Percentiles rank a stretch among this genome's conserved stretches.
phyloP scores from a whole-genome alignment of 1,139 yeast species.

The Pichia terricola region DNA sequence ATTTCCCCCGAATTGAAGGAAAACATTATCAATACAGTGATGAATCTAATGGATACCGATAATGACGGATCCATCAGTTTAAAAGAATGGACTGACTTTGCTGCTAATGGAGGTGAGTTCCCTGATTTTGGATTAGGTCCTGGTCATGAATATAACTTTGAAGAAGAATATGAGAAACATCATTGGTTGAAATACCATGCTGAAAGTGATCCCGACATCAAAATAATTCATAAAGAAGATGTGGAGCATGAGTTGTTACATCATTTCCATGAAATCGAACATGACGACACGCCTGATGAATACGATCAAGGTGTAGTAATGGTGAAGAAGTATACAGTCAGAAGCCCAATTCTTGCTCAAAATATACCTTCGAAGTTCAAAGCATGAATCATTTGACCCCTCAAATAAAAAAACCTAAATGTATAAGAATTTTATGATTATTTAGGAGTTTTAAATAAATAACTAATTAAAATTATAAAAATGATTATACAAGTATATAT shows the following conservation, averaged over 20 bases:
- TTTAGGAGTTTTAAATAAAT: too few relatives aligned
- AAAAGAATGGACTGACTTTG: slow-evolving; percentile 67
- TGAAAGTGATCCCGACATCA: slow-evolving; percentile 73
- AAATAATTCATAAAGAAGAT: slow-evolving; percentile 76
- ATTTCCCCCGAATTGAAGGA: slow-evolving; percentile 46
- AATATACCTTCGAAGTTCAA: slow-evolving; percentile 25
- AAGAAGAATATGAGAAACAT: slow-evolving; percentile 85
- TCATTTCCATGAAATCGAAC: slow-evolving; percentile 83
- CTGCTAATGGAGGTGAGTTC: slow-evolving; percentile 54
- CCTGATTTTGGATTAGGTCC: slow-evolving; percentile 94
- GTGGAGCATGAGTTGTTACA: slow-evolving; percentile 82
- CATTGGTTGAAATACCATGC: slow-evolving; percentile 88
- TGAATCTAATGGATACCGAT: slow-evolving; percentile 53
- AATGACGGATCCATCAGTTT: slow-evolving; percentile 54
- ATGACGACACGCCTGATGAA: slow-evolving; percentile 29
- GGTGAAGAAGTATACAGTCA: slow-evolving; percentile 12
- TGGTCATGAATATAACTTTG: slow-evolving; percentile 96
- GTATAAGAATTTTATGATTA: too few relatives aligned
- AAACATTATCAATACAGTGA: slow-evolving; percentile 46
- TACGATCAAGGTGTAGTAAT: slow-evolving; percentile 18
- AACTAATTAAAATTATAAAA: too few relatives aligned
- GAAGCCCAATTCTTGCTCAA: slow-evolving; percentile 28
- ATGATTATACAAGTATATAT: too few relatives aligned
- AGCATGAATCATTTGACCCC: too few relatives aligned
- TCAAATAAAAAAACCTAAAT: too few relatives aligned